Percentiles rank a stretch among this genome's conserved stretches.
These are phyloP conservation scores for Xylariaceae sp. DNA, from an alignment of 2,329 filamentous ascomycete species.

Conservation along the genomic window DNA sequence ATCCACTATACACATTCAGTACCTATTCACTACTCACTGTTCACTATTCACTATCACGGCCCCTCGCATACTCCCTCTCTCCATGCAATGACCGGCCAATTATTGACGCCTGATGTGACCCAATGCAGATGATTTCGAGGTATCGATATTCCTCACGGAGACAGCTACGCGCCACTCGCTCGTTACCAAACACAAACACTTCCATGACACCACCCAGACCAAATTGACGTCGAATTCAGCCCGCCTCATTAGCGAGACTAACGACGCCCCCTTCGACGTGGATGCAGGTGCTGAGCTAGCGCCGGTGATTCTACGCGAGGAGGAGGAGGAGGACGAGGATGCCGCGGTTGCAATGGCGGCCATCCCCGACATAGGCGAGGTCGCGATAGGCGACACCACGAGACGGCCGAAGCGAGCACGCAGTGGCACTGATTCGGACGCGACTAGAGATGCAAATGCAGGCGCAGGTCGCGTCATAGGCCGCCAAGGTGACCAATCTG, in stretches of 20 bases:
- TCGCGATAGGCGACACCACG: conserved; percentile 25
- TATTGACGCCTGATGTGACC: conserved; percentile 22
- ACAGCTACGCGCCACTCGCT: conserved; percentile 79
- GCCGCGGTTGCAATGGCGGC: conserved; percentile 49
- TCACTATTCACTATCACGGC: conserved; percentile 1
- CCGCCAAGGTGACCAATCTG: conserved; percentile 29
- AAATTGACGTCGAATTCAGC: conserved; percentile 56
- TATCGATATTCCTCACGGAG: conserved; percentile 88
- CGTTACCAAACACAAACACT: conserved; percentile 77
- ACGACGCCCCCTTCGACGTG: conserved; percentile 49
- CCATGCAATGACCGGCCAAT: conserved; percentile 5
- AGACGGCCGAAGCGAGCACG: conserved; percentile 30
- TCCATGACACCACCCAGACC: conserved; percentile 51
- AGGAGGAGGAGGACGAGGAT: conserved; percentile 53
- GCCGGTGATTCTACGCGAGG: conserved; percentile 46
- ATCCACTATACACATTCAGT: background rate
- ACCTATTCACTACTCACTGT: too few species aligned
- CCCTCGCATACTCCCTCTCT: conserved; percentile 12
- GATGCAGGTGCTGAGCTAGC: conserved; percentile 36
- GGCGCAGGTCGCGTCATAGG: conserved; percentile 22
- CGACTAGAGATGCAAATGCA: conserved; percentile 15
- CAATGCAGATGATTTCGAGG: conserved; percentile 80
- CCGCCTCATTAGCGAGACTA: conserved; percentile 53
- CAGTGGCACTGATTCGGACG: conserved; percentile 27
- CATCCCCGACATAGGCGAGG: conserved; percentile 44